A percentile compares a stretch with the other conserved stretches of the same genome.
Conservation (phyloP, 805 yeast genomes). For the Candida krabiensis region DNA sequence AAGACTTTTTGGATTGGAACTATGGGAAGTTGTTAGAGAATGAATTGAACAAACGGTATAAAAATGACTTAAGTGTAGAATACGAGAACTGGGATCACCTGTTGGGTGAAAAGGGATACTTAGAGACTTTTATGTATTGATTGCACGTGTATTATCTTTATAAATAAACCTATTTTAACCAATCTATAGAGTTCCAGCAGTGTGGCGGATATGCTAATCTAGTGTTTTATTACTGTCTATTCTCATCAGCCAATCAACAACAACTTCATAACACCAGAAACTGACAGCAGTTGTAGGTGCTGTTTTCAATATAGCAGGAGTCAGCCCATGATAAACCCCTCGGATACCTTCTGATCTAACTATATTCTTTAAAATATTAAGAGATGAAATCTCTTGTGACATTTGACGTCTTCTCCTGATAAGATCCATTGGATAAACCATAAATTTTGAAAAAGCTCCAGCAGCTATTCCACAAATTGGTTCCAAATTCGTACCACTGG, state of each 20-base stretch:
- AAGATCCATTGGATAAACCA: conserved; percentile 85
- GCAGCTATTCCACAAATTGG: conserved; percentile 71
- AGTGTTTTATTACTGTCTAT: conserved; percentile 5
- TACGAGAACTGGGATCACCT: conserved; percentile 53
- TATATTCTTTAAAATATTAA: conserved; percentile 38
- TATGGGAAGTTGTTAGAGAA: conserved; percentile 64
- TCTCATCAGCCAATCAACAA: conserved; percentile 24
- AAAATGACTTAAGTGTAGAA: conserved; percentile 76
- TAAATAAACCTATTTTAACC: conserved; percentile 1
- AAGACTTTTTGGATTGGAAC: conserved; percentile 92
- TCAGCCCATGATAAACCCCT: conserved; percentile 75
- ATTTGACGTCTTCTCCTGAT: conserved; percentile 78
- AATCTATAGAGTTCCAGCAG: too few relatives aligned
- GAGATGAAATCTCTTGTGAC: conserved; percentile 21
- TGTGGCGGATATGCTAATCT: too few relatives aligned
- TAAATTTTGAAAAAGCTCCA: conserved; percentile 69
- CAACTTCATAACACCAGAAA: conserved; percentile 34
- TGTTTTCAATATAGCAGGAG: conserved; percentile 69
- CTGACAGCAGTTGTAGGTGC: conserved; percentile 66
- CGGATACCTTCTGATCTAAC: conserved; percentile 54
- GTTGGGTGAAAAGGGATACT: conserved; percentile 32
- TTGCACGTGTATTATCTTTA: conserved; percentile 2
- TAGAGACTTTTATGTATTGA: conserved; percentile 20
- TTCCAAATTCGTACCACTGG: conserved; percentile 41
- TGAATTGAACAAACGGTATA: conserved; percentile 63